phyloP scores from a whole-genome alignment of 495 filamentous ascomycete genomes.

The Entonaema liquescens region DNA sequence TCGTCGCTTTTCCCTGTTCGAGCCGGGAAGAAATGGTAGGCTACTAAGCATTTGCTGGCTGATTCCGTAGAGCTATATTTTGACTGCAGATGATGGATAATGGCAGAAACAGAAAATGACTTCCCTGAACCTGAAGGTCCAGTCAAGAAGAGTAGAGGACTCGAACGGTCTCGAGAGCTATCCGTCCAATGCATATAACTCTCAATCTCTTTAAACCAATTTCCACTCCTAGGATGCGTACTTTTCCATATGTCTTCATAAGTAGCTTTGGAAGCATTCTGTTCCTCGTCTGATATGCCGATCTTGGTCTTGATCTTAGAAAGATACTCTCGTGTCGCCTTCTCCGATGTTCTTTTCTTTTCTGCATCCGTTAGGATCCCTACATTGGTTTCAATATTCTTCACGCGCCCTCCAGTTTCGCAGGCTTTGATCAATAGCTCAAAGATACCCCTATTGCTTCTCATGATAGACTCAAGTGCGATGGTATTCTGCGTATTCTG shows the following conservation, averaged over 20 bases:
- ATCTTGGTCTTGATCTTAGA: background rate
- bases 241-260: background rate
- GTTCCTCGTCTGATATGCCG: background rate
- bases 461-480: background rate
- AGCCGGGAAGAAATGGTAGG: slow-evolving; percentile 36
- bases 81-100: slow-evolving; percentile 36
- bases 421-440: background rate
- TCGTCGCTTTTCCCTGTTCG: slow-evolving; percentile 19
- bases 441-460: background rate
- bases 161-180: background rate
- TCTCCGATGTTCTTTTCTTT: background rate
- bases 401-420: background rate
- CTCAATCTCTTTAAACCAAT: background rate
- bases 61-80: slow-evolving; percentile 2
- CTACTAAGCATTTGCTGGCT: slow-evolving; percentile 25
- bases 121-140: slow-evolving; percentile 39
- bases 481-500: background rate
- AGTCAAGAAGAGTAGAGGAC: slow-evolving; percentile 15
- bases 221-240: background rate
- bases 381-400: background rate
- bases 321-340: background rate
- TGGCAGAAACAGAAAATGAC: slow-evolving; percentile 29
- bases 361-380: background rate
- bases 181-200: background rate
- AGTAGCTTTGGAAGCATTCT: background rate